Evolutionary conservation across 257 asterid species (phyloP), one percentile per base, ranked within the genome.

Genomic region (Przewalskia tangutica): DNA sequence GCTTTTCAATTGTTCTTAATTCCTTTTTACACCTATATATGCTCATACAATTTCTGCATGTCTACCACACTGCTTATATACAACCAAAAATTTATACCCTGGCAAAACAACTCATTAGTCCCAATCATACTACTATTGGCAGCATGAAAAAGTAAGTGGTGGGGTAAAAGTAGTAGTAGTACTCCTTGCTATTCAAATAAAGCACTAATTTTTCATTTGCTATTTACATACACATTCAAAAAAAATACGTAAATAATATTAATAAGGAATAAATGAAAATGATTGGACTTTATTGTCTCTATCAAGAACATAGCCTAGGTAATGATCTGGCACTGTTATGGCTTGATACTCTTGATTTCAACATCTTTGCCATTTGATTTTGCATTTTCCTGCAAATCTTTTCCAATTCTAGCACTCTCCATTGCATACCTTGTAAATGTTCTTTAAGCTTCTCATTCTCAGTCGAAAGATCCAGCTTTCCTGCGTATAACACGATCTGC

Each of bases 341-440:
- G 83, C 82, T 86, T 59, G 91, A 81, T 60, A 89, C 82, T 89
- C 93, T 92, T 79, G 98, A 90, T 86, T 85, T 93, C 89, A 86
- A 85, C 88, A 92, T 87, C 87, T 93, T 92, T 38, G 90, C 79
- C 95, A 95, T 92, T 65, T 91, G 98, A 46, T 63, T 81, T 81
- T 93, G 95, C 97, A 95, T 92, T 84, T 90, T 89, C 86, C 86
- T 80, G 86, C 98, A 95, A 46, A 90, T 88, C 46, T 90, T 91
- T 81, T 95, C 98, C 64, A 95, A 66, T 83, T 95, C 98, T 89
- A 88, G 17, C 66, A 89, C 98, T 62, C 98, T 87, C 90, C 97
- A 91, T 38, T 93, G 98, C 98, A 95, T 95, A 53, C 98, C 97
- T 85, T 91, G 97, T 78, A 95, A 87, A 86, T 90, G 97, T 11